Percentiles rank a stretch among this genome's conserved stretches.
phyloP scores from a whole-genome alignment of 805 yeast genomes.

The Barnettozyma vustinii region DNA sequence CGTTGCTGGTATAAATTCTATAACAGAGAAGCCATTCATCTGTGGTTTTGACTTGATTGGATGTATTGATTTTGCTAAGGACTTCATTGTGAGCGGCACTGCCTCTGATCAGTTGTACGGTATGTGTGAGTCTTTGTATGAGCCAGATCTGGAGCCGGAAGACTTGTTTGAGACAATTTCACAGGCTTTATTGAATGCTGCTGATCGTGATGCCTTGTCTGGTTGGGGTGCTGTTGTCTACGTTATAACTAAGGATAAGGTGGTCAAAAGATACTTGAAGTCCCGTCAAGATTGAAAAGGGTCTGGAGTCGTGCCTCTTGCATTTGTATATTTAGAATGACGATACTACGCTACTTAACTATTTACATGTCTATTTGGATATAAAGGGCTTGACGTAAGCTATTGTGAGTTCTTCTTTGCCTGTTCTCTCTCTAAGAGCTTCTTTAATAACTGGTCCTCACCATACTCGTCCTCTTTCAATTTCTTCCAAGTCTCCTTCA shows the following conservation, averaged over 20 bases:
- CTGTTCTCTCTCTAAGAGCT: conserved; percentile 52
- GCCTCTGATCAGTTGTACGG: conserved; percentile 96
- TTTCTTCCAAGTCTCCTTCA: conserved; percentile 53
- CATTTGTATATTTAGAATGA: conserved; percentile 6
- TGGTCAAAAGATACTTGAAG: conserved; percentile 78
- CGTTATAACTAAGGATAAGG: conserved; percentile 86
- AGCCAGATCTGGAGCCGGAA: conserved; percentile 86
- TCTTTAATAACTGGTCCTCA: conserved; percentile 62
- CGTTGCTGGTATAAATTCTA: conserved; percentile 89
- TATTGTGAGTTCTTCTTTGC: conserved; percentile 24
- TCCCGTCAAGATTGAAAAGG: conserved; percentile 80
- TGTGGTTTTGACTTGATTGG: conserved; percentile 97
- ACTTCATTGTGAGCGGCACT: conserved; percentile 93
- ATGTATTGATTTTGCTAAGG: conserved; percentile 90
- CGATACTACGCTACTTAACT: conserved; percentile 1
- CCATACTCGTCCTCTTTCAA: conserved; percentile 78
- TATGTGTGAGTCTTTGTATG: conserved; percentile 96
- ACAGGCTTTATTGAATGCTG: conserved; percentile 90
- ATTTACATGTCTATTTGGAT: conserved; percentile 2
- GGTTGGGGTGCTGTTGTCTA: conserved; percentile 99
- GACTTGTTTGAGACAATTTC: conserved; percentile 93
- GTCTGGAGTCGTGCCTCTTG: not conserved
- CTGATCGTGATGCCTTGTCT: conserved; percentile 93
- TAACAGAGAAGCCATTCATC: conserved; percentile 78
- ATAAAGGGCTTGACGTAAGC: no score